A percentile compares a stretch with the other conserved stretches of the same genome.
Evolutionary conservation across 139 green algal genomes (phyloP).

Genomic region (Medakamo hakoo): DNA sequence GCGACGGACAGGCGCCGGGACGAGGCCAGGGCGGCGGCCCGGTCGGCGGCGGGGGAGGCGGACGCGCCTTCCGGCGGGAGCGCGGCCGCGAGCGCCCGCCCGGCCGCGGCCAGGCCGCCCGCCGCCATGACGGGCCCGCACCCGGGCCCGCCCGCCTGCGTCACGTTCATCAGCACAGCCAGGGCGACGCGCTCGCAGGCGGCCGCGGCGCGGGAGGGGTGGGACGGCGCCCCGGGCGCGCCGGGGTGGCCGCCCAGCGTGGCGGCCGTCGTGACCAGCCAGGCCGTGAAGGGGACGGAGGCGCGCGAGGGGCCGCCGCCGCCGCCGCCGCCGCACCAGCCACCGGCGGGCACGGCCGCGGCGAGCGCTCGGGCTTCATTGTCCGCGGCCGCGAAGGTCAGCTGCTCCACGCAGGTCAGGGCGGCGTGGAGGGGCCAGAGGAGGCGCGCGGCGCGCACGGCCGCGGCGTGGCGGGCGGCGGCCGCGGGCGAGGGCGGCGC

Average conservation of each 20-base stretch:
- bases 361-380: not conserved
- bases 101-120: no score
- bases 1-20: not conserved
- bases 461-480: no score
- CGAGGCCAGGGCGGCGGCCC: no score
- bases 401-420: not conserved
- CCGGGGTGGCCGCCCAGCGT: not conserved
- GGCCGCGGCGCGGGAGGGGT: not conserved
- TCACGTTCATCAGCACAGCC: not conserved
- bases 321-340: not conserved
- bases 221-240: no score
- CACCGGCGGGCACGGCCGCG: not conserved
- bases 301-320: no score
- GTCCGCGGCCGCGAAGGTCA: not conserved
- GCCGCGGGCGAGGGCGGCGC: not conserved
- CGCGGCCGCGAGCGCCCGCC: not conserved
- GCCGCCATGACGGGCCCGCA: not conserved
- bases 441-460: no score
- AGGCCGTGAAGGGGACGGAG: not conserved
- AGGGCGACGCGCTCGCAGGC: not conserved
- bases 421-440: not conserved
- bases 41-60: not conserved
- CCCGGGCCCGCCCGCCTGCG: not conserved
- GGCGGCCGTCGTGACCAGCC: not conserved
- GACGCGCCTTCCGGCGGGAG: not conserved